Evolutionary conservation across 2,329 filamentous ascomycete species (phyloP).

Genomic region (Fusarium incarnatum): DNA sequence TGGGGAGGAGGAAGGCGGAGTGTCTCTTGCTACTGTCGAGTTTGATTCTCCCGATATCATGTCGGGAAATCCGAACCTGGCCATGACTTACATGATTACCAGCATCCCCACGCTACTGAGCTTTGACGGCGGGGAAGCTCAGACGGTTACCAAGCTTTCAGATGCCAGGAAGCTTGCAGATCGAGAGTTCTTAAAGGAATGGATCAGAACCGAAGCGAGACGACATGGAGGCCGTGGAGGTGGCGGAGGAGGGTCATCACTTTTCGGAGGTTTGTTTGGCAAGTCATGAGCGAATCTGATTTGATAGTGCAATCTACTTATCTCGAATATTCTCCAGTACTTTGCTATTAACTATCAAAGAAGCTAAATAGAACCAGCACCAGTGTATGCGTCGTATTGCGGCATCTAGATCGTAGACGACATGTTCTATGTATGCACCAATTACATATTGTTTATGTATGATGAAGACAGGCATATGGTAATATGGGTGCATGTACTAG

Average conservation of each 20-base stretch:
- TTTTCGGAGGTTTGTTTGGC: conserved; percentile 58
- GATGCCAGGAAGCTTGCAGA: conserved; percentile 63
- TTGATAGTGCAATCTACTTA: background rate
- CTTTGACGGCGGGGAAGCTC: conserved; percentile 67
- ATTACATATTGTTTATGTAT: background rate
- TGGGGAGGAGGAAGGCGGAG: conserved; percentile 67
- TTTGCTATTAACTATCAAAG: background rate
- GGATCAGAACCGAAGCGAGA: conserved; percentile 64
- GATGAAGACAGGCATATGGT: background rate
- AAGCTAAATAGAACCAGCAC: background rate
- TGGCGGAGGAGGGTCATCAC: conserved; percentile 51
- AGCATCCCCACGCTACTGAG: conserved; percentile 68
- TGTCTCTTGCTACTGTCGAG: conserved; percentile 66
- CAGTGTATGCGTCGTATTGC: background rate
- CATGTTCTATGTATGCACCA: background rate
- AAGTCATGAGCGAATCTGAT: conserved; percentile 36
- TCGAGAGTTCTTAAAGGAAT: conserved; percentile 62
- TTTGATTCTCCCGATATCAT: conserved; percentile 69
- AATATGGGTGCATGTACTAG: background rate
- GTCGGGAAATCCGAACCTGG: conserved; percentile 55
- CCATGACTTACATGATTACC: conserved; percentile 68
- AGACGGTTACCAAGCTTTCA: conserved; percentile 60
- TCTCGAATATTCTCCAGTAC: background rate
- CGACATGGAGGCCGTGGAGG: conserved; percentile 60
- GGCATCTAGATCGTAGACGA: background rate